Base-by-base conservation (phyloP, 2,329 filamentous ascomycete genomes). In the Ascochyta pisi region DNA sequence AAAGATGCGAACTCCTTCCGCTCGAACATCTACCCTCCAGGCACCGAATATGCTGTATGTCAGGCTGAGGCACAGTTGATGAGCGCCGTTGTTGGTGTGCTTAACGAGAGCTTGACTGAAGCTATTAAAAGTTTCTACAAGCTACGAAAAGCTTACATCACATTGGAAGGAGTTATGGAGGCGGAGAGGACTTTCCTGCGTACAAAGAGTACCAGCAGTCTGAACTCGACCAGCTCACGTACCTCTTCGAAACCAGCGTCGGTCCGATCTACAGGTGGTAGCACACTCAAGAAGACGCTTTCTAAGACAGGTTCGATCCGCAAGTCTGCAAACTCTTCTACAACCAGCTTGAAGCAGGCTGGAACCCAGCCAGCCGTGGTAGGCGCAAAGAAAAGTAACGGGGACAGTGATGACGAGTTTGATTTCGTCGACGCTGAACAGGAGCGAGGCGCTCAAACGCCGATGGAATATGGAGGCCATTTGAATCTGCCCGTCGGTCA, bases 61-160 rank as follows among this genome's bases (percentile, higher is more conserved):
- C 86, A 92, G 57, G 91, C 92, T 4, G 88, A 97, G 78, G 86
- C 91, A 2, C 91, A 96, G 75, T 82, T 97, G 60, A 96, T 97
- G 89, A 85, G 86, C 53, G 93, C 93, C 0, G 89, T 99, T 1
- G 87, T 97, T 0, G 91, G 87, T 0, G 91, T 98, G 15, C 79
- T 98, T 66, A 96, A 96, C 63, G 95, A 98, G 79, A 96, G 91
- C 71, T 78, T 98, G 66, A 94, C 93, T 0, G 95, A 98, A 74
- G 92, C 88, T 15, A 85, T 98, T 74, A 92, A 89, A 76, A 92
- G 92, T 6, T 98, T 98, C 70, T 96, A 96, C 72, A 96, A 95
- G 76, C 77, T 98, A 65, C 84, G 94, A 59, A 96, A 96, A 73
- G 94, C 94, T 0, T 98, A 90, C 68, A 79, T 92, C 35, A 89